Percentiles rank a stretch among this genome's conserved stretches.
These are phyloP conservation scores for Phytophthora pini DNA, from an alignment of 352 stramenopile species.

Conservation along the genomic window DNA sequence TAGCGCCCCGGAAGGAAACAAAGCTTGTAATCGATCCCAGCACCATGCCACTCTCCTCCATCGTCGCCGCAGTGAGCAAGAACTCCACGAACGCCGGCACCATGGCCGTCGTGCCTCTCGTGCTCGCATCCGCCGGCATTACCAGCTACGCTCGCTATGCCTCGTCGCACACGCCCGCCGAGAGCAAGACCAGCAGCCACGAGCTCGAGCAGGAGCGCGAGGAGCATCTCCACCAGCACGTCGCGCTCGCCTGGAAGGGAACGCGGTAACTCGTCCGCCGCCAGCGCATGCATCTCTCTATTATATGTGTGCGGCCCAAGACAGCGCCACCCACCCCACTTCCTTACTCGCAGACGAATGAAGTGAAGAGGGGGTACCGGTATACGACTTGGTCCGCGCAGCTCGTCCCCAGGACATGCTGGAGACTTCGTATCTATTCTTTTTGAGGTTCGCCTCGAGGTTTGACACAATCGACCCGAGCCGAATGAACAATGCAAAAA, in stretches of 20 bases:
- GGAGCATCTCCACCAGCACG: slow-evolving; percentile 69
- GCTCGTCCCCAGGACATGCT: slow-evolving; percentile 10
- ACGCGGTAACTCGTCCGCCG: slow-evolving; percentile 40
- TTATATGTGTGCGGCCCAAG: slow-evolving; percentile 12
- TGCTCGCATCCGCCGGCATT: slow-evolving; percentile 70
- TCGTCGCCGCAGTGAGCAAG: slow-evolving; percentile 51
- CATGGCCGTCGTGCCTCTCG: slow-evolving; percentile 59
- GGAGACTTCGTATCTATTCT: slow-evolving; percentile 24
- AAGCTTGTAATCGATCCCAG: too few species aligned
- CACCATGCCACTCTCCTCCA: slow-evolving; percentile 44
- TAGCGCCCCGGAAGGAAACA: background rate
- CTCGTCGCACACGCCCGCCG: slow-evolving; percentile 50
- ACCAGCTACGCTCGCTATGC: slow-evolving; percentile 67
- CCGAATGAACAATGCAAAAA: slow-evolving; percentile 18
- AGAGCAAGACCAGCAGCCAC: slow-evolving; percentile 24
- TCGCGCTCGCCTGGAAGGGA: slow-evolving; percentile 72
- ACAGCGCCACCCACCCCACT: background rate
- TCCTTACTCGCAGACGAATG: background rate
- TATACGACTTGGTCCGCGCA: slow-evolving; percentile 2
- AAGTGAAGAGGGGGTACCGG: background rate
- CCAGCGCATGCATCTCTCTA: slow-evolving; percentile 19
- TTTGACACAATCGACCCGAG: slow-evolving; percentile 4
- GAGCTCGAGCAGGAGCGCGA: slow-evolving; percentile 47
- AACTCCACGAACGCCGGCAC: slow-evolving; percentile 47
- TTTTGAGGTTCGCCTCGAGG: slow-evolving; percentile 12